These are phyloP conservation scores for Terfezia claveryi DNA, from an alignment of 495 filamentous ascomycete species.

Conservation along the genomic window DNA sequence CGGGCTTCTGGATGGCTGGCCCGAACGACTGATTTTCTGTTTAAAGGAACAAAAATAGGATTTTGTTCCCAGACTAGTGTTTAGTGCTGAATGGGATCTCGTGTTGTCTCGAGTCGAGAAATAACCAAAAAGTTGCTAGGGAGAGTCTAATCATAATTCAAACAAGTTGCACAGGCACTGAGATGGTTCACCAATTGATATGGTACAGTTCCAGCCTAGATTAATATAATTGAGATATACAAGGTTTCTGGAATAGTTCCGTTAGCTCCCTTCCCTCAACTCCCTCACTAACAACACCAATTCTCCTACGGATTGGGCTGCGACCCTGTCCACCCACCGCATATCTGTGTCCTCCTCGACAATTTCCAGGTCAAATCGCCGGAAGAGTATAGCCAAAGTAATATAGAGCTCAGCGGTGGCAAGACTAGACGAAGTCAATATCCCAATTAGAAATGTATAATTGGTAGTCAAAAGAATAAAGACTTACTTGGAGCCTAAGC, in stretches of 20 bases:
- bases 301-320: slow-evolving; percentile 1
- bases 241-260: not conserved
- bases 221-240: not conserved
- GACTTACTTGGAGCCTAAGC: slow-evolving; percentile 27
- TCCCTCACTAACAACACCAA: slow-evolving; percentile 3
- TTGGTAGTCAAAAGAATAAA: not conserved
- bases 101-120: too few species aligned
- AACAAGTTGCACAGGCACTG: too few species aligned
- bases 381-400: slow-evolving; percentile 25
- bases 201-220: not conserved
- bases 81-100: too few species aligned
- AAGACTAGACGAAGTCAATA: slow-evolving; percentile 9
- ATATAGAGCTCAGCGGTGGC: slow-evolving; percentile 28
- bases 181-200: not conserved
- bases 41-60: too few species aligned
- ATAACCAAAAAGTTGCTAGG: too few species aligned
- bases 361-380: slow-evolving; percentile 22
- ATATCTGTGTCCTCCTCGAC: slow-evolving; percentile 11
- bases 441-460: not conserved
- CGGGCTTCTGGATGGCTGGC: too few species aligned
- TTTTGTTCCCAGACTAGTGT: too few species aligned
- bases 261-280: not conserved
- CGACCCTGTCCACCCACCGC: slow-evolving; percentile 3
- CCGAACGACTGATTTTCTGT: too few species aligned
- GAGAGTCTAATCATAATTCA: too few species aligned